Percentiles rank a stretch among this genome's conserved stretches.
Evolutionary conservation across 257 asterid genomes (phyloP).

Genomic region (Salvia hispanica): DNA sequence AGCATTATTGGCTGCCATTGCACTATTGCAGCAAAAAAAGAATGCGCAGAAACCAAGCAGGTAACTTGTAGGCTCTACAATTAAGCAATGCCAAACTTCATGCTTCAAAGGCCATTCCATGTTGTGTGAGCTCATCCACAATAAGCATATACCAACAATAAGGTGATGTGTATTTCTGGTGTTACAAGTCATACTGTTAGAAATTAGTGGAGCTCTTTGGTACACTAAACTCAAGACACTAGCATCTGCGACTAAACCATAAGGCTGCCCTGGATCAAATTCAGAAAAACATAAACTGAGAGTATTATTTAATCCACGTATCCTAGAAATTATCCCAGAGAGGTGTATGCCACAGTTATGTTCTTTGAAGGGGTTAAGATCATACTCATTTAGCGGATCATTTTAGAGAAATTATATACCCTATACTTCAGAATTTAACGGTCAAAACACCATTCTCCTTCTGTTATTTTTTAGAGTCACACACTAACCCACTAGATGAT

Average conservation of each 20-base stretch:
- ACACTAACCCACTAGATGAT: too few relatives aligned
- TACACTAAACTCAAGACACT: slow-evolving; percentile 3
- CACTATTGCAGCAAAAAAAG: neutral
- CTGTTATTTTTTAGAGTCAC: too few relatives aligned
- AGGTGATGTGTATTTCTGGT: neutral
- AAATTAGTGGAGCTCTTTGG: neutral
- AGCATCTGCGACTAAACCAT: neutral
- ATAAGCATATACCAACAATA: slow-evolving; percentile 4
- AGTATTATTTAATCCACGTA: neutral
- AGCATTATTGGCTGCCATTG: neutral
- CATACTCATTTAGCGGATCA: slow-evolving; percentile 2
- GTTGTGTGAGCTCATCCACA: neutral
- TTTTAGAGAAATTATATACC: neutral
- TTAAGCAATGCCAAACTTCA: neutral
- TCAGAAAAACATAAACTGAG: slow-evolving; percentile 3
- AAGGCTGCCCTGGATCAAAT: slow-evolving; percentile 16
- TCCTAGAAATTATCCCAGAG: neutral
- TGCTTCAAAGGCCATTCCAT: slow-evolving; percentile 5
- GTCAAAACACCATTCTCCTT: neutral
- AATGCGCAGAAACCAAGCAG: neutral
- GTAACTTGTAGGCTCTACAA: slow-evolving; percentile 9
- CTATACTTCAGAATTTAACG: slow-evolving; percentile 3
- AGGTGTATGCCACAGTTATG: neutral
- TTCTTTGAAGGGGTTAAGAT: neutral
- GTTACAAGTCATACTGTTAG: neutral